These are phyloP conservation scores for Breviolum minutum DNA, from an alignment of 73 alveolate genomes.

Conservation along the genomic window DNA sequence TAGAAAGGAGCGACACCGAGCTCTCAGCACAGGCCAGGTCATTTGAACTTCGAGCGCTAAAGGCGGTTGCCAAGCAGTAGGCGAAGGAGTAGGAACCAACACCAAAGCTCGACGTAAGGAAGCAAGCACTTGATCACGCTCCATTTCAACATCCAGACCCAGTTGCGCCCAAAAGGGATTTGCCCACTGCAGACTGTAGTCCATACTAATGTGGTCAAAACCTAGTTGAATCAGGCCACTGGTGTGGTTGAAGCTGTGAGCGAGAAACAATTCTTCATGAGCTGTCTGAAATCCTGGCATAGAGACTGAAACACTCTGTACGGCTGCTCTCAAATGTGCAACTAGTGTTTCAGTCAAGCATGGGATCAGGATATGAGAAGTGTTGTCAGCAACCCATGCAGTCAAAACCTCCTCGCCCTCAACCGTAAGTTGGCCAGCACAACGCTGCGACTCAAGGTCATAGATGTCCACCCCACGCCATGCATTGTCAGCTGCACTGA, in stretches of 20 bases:
- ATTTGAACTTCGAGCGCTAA: background rate
- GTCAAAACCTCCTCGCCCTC: background rate
- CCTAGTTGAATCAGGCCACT: background rate
- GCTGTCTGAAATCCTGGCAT: background rate
- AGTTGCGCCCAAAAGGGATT: background rate
- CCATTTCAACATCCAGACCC: background rate
- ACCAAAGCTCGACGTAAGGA: background rate
- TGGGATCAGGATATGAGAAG: background rate
- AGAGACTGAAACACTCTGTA: background rate
- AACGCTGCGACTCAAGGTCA: background rate
- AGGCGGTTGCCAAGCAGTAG: background rate
- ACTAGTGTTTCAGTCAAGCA: background rate
- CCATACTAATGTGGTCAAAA: background rate
- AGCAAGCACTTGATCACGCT: background rate
- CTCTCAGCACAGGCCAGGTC: background rate
- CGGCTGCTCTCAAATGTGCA: background rate
- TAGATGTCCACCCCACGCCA: slow-evolving; percentile 24
- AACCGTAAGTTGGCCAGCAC: background rate
- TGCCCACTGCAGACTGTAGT: background rate
- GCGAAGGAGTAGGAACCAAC: background rate
- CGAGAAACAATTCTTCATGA: background rate
- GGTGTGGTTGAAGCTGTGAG: background rate
- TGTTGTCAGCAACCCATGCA: background rate
- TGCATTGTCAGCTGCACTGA: background rate
- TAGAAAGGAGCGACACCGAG: background rate